phyloP scores from a whole-genome alignment of 164 flowering plant species.

The Litsea cubeba region DNA sequence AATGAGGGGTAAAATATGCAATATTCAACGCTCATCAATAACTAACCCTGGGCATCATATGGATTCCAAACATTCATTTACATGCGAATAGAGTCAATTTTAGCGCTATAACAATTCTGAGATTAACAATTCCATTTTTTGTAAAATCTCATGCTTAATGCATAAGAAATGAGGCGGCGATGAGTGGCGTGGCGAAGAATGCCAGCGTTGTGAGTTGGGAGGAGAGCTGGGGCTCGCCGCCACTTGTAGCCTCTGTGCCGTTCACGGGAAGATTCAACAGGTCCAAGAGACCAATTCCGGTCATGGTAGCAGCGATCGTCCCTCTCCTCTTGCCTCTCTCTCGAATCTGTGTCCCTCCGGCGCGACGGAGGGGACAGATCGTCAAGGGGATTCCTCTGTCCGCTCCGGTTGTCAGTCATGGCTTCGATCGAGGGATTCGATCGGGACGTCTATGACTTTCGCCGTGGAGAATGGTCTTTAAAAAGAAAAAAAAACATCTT shows the following conservation, averaged over 20 bases:
- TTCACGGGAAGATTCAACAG: background rate
- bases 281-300: slow-evolving; percentile 3
- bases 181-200: slow-evolving; percentile 25
- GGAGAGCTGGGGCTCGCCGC: slow-evolving; percentile 37
- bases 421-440: slow-evolving; percentile 48
- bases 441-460: slow-evolving; percentile 61
- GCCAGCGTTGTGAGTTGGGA: slow-evolving; percentile 37
- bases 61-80: background rate
- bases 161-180: background rate
- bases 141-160: no score
- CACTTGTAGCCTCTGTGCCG: slow-evolving; percentile 26
- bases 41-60: background rate
- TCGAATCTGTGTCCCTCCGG: slow-evolving; percentile 37
- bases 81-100: no score
- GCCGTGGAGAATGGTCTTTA: slow-evolving; percentile 37
- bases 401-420: slow-evolving; percentile 31
- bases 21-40: no score
- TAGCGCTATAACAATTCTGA: background rate
- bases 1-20: no score
- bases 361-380: slow-evolving; percentile 26
- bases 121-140: background rate
- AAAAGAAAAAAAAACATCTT: no score
- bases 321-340: slow-evolving; percentile 15
- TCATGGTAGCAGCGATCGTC: slow-evolving; percentile 16
- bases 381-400: slow-evolving; percentile 25